Base-by-base conservation (phyloP, 2,329 filamentous ascomycete genomes). In the Fusarium pseudonygamai region DNA sequence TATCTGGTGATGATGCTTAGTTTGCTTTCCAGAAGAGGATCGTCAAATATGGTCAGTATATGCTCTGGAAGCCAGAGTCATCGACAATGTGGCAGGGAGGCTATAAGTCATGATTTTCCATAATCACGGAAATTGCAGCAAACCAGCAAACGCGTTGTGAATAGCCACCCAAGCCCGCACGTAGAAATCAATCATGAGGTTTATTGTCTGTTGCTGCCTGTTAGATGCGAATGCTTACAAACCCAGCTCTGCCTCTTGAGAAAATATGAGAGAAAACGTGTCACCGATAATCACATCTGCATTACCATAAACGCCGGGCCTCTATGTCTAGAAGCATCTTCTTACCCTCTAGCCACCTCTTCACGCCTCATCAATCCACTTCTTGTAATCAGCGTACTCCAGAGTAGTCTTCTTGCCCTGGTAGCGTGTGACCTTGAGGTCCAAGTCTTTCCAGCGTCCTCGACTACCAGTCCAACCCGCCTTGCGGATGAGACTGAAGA, bases 401-500 rank as follows among this genome's bases (percentile, higher is more conserved):
- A 96, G 81, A 63, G 86, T 91, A 61, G 91, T 89, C 85, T 94
- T 95, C 83, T 91, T 91, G 26, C 96, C 96, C 82, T 96, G 93
- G 81, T 98, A 99, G 75, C 93, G 88, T 62, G 95, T 91, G 6
- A 96, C 90, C 76, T 91, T 91, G 80, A 97, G 86, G 57, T 93
- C 90, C 26, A 98, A 90, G 67, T 94, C 91, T 74, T 88, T 88
- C 96, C 95, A 98, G 45, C 89, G 87, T 3, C 93, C 92, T 71
- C 87, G 90, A 88, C 91, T 94, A 2, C 94, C 95, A 65, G 88
- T 88, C 95, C 95, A 99, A 3, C 96, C 96, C 1, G 95, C 95
- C 87, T 99, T 99, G 67, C 94, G 88, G 92, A 98, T 96, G 79
- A 98, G 84, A 82, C 93, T 97, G 60, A 95, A 88, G 6, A 99